Evolutionary conservation across 1,139 yeast genomes (phyloP).

Genomic region (Suhomyces chickasaworum): DNA sequence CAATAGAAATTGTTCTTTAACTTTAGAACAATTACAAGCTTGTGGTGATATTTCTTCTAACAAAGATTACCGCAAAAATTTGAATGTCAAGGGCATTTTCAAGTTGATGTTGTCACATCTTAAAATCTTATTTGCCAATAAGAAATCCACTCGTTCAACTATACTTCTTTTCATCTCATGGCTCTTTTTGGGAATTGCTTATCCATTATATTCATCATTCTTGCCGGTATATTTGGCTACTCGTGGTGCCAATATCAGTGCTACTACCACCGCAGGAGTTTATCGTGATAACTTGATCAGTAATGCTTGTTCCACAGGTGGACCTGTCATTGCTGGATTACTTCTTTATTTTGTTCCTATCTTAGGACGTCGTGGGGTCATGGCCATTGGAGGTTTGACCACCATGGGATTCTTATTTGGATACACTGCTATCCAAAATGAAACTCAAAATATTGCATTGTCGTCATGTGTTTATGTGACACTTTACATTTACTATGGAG

Average conservation of each 20-base stretch:
- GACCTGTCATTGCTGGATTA: constrained; percentile 57
- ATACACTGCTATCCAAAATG: constrained; percentile 54
- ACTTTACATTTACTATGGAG: constrained; percentile 55
- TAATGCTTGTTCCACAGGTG: constrained; percentile 53
- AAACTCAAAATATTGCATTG: constrained; percentile 54
- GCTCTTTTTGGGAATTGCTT: constrained; percentile 41
- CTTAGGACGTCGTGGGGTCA: constrained; percentile 57
- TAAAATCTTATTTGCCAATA: constrained; percentile 30
- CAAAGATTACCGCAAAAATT: constrained; percentile 19
- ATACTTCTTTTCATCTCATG: constrained; percentile 34
- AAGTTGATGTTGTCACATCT: constrained; percentile 24
- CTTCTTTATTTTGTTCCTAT: constrained; percentile 42
- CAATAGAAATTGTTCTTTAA: constrained; percentile 31
- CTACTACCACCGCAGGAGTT: constrained; percentile 35
- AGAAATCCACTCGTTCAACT: constrained; percentile 30
- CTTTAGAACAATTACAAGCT: constrained; percentile 29
- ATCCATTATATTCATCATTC: constrained; percentile 43
- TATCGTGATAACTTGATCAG: constrained; percentile 57
- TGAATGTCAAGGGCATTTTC: constrained; percentile 20
- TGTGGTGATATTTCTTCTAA: constrained; percentile 30
- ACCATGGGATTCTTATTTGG: constrained; percentile 60
- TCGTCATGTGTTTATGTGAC: constrained; percentile 53
- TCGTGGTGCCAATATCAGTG: constrained; percentile 42
- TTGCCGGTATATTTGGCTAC: constrained; percentile 41
- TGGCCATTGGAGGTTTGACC: constrained; percentile 53